Conservation (phyloP, 169 alveolate species). For the Perkinsus olseni region DNA sequence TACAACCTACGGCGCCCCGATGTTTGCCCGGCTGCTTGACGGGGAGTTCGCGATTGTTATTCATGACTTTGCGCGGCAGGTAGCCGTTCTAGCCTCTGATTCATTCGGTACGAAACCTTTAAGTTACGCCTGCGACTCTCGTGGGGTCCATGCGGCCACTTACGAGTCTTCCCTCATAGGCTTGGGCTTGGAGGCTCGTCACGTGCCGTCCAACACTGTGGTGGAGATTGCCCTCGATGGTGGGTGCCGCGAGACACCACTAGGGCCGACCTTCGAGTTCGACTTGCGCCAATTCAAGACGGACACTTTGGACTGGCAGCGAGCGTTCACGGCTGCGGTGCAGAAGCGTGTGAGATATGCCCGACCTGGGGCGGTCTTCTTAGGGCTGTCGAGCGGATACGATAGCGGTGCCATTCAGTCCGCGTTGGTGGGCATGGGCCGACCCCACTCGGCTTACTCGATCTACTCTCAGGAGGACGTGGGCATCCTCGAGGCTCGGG, state of each 20-base stretch:
- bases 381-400: constrained; percentile 6
- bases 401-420: constrained; percentile 21
- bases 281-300: constrained; percentile 9
- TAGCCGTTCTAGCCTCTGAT: not conserved
- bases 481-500: not conserved
- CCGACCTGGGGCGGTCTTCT: not conserved
- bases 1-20: not conserved
- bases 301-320: not conserved
- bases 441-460: not conserved
- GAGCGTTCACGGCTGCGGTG: not conserved
- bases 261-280: not conserved
- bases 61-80: not conserved
- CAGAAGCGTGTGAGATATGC: not conserved
- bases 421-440: not conserved
- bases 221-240: constrained; percentile 11
- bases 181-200: not conserved
- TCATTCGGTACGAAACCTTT: constrained; percentile 10
- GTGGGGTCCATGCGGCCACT: not conserved
- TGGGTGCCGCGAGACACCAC: not conserved
- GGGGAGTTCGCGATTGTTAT: constrained; percentile 10
- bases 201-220: constrained; percentile 24
- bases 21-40: not conserved
- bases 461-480: not conserved
- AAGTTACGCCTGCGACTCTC: not conserved
- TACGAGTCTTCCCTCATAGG: not conserved